Evolutionary conservation across 345 rosid species (phyloP).

Genomic region (Raphanus sativus): DNA sequence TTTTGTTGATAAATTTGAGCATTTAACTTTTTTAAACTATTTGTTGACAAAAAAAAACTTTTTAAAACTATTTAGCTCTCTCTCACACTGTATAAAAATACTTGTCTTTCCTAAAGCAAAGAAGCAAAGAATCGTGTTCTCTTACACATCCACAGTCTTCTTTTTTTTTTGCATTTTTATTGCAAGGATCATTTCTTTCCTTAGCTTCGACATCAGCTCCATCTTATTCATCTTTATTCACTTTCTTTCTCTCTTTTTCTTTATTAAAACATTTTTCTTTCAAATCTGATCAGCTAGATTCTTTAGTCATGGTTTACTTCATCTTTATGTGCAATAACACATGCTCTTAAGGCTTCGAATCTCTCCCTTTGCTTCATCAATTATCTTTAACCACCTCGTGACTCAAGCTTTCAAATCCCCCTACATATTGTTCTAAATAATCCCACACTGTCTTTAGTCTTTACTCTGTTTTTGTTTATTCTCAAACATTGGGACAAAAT

Average conservation of each 20-base stretch:
- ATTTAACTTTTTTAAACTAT: neutral
- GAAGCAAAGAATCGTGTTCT: slow-evolving; percentile 41
- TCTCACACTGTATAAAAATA: neutral
- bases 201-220: slow-evolving; percentile 40
- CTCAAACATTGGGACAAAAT: slow-evolving; percentile 14
- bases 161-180: slow-evolving; percentile 1
- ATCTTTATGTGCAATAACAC: slow-evolving; percentile 31
- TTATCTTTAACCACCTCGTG: slow-evolving; percentile 20
- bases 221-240: slow-evolving; percentile 40
- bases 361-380: slow-evolving; percentile 34
- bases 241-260: slow-evolving; percentile 24
- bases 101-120: slow-evolving; percentile 39
- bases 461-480: slow-evolving; percentile 34
- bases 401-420: slow-evolving; percentile 22
- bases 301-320: slow-evolving; percentile 4
- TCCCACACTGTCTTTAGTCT: slow-evolving; percentile 18
- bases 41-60: too few relatives aligned
- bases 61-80: neutral
- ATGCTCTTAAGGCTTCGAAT: slow-evolving; percentile 40
- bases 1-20: slow-evolving; percentile 1
- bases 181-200: slow-evolving; percentile 31
- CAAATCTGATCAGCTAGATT: slow-evolving; percentile 23
- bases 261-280: slow-evolving; percentile 2
- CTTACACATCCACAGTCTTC: slow-evolving; percentile 37
- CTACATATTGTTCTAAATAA: neutral